Base-by-base conservation (phyloP, 306 rosid species). In the Quillaja saponaria region DNA sequence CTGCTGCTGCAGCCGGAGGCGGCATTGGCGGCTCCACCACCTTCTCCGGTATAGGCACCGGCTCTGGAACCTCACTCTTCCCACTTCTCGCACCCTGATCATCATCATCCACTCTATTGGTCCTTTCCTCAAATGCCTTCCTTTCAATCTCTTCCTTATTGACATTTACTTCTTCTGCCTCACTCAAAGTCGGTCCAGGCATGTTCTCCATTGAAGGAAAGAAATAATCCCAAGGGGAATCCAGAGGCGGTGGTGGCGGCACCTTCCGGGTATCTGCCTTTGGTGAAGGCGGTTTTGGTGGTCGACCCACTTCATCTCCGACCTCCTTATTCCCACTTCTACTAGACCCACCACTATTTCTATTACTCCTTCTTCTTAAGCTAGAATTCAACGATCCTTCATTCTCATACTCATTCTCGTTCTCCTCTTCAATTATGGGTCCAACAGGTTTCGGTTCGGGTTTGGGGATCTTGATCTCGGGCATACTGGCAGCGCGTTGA, bases 401-500 rank as follows among this genome's bases (percentile, higher is more conserved):
- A 13, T 67, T 51, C 42, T 86, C 91, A 38, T 71, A 35, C 1
- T 80, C 90, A 2, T 67, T 56, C 17, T 59, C 44, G 7, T 39
- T 87, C 13, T 47, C 87, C 71, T 50, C 97, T 18, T 83, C 87
- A 0, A 63, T 40, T n/a, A 76, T 78, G 38, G 83, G 21, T 14
- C 49, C 80, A 6, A 74, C 78, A 68, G 72, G 49, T 35, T 14
- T 60, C 38, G 64, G 18, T 0, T 75, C 73, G 8, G 80, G 42
- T 47, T 67, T 68, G 17, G 17, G 13, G 52, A 78, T 76, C 77
- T 79, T 80, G 35, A 89, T 81, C 59, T 89, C 87, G 4, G 94
- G 95, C 99, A 89, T 84, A 55, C 78, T 76, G 28, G 67, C 78
- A 15, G 94, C 81, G 6, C 95, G 90, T 52, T 82, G 88, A 21